Evolutionary conservation across 2,329 filamentous ascomycete genomes (phyloP), one percentile per base, ranked within the genome.

Genomic region (Cadophora sp.): DNA sequence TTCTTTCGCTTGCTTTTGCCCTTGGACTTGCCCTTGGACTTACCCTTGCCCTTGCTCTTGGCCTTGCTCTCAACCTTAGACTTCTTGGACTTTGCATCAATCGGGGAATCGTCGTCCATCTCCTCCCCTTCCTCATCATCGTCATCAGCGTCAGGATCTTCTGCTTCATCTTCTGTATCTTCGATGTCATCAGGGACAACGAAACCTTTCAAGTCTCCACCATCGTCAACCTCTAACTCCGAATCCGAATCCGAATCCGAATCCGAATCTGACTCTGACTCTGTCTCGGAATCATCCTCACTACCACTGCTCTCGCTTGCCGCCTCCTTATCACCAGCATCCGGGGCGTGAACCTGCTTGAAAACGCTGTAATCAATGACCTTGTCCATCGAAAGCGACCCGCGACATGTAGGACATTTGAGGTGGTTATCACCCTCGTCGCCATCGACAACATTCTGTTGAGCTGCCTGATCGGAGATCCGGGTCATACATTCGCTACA

Each of bases 351-450:
- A 1, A 92, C 87, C 73, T 89, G 89, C 74, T 89, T 89, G 81
- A 97, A 97, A 8, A 88, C 85, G 6, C 85, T 82, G 75, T 90
- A 91, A 69, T 92, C 91, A 67, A 94, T 94, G 71, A 94, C 86
- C 68, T 90, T 90, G 66, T 86, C 85, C 4, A 88, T 83, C 63
- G 92, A 85, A 51, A 96, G 85, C 3, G 80, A 79, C 1, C 87
- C 87, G 66, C 93, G 89, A 76, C 94, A 97, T 64, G 91, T 86
- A 4, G 93, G 93, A 77, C 94, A 97, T 77, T 86, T 77, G 0
- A 69, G 59, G 4, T 53, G 60, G 9, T 62, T 64, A 16, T 46
- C 65, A 27, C 64, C 80, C 65, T 92, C 90, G 40, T 89, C 83
- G 5, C 89, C 91, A 67, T 88, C 83, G 31, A 82, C 85, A 51